Percentiles rank a stretch among this genome's conserved stretches.
Evolutionary conservation across 352 stramenopile genomes (phyloP).

Genomic region (Pelagophyceae sp.): DNA sequence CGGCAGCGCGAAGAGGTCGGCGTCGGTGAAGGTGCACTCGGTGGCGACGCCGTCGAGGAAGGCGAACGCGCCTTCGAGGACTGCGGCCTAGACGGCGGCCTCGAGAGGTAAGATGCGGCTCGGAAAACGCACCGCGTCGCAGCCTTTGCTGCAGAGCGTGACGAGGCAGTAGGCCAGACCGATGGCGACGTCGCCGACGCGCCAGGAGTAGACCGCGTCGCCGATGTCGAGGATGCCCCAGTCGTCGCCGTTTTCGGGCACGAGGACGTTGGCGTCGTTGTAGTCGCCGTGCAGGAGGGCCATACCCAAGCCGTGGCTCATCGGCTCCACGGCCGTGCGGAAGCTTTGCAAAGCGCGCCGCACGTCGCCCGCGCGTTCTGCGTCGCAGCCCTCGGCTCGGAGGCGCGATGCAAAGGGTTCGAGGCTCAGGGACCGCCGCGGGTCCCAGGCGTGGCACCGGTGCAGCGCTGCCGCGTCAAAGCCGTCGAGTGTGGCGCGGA

Average conservation of each 20-base stretch:
- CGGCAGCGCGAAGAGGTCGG: background rate
- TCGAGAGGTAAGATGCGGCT: too few relatives aligned
- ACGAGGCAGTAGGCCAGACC: background rate
- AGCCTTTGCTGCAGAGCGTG: background rate
- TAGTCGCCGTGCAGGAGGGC: conserved; percentile 5
- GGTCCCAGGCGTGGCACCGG: background rate
- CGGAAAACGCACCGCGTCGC: too few relatives aligned
- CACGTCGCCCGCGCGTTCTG: background rate
- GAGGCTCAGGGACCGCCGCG: background rate
- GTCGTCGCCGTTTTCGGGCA: background rate
- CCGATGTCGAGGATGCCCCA: background rate
- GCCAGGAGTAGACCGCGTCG: background rate
- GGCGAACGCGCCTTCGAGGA: background rate
- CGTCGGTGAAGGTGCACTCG: background rate
- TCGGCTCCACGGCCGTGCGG: background rate
- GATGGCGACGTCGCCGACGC: conserved; percentile 8
- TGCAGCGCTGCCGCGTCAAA: background rate
- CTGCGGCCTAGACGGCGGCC: background rate
- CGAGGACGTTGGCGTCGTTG: conserved; percentile 10
- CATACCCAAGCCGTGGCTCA: background rate
- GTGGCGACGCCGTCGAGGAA: background rate
- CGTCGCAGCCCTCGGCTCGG: background rate
- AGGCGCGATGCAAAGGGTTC: background rate
- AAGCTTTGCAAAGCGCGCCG: background rate
- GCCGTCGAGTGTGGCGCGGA: background rate